Percentiles rank a stretch among this genome's conserved stretches.
Evolutionary conservation across 306 rosid species (phyloP).

Genomic region (Quercus parvula): DNA sequence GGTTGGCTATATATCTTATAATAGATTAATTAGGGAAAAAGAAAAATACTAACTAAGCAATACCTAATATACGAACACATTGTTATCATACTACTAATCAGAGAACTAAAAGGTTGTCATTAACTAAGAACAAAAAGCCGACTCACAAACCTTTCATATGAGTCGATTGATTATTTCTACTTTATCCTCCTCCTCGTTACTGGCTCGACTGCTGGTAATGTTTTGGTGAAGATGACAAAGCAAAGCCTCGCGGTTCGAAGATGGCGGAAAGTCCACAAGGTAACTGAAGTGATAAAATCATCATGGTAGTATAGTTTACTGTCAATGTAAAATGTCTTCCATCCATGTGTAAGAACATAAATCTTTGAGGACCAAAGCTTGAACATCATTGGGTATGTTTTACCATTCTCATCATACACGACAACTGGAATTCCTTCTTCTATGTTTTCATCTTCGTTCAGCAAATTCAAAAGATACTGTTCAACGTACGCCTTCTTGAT

Average conservation of each 20-base stretch:
- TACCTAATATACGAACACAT: no score
- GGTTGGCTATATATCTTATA: no score
- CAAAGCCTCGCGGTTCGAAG: not conserved
- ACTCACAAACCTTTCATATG: no score
- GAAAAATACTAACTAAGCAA: no score
- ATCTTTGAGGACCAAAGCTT: not conserved
- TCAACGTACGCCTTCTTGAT: slow-evolving; percentile 1
- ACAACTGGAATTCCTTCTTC: not conserved
- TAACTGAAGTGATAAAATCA: not conserved
- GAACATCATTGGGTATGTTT: slow-evolving; percentile 2
- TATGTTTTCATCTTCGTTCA: not conserved
- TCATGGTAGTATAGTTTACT: not conserved
- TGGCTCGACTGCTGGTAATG: not conserved
- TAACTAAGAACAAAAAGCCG: no score
- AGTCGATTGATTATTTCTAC: not conserved
- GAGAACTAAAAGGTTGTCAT: no score
- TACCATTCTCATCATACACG: not conserved
- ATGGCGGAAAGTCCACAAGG: slow-evolving; percentile 2
- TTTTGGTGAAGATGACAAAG: slow-evolving; percentile 1
- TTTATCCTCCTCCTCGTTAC: not conserved
- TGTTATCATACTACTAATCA: no score
- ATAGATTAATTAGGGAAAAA: no score
- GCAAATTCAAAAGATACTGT: not conserved
- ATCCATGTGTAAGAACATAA: slow-evolving; percentile 1
- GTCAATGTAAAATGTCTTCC: not conserved